Conservation (phyloP, 2,329 filamentous ascomycete genomes). For the Ascochyta pisi region DNA sequence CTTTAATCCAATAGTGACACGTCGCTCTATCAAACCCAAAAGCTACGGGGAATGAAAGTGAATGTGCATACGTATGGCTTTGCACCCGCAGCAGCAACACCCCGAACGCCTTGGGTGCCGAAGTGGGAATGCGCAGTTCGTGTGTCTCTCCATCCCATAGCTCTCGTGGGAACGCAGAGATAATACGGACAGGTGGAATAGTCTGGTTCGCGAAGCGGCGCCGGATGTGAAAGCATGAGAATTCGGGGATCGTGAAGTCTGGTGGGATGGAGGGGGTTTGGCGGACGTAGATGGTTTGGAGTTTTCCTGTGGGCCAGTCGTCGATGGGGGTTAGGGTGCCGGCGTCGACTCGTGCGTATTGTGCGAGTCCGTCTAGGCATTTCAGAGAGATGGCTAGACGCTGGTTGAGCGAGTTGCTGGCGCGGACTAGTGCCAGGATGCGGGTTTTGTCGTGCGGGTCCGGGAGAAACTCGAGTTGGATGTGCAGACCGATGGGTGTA, state of each 20-base stretch:
- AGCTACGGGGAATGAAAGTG: constrained; percentile 27
- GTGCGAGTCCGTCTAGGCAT: constrained; percentile 38
- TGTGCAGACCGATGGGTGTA: constrained; percentile 31
- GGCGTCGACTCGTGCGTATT: constrained; percentile 49
- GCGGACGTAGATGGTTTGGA: constrained; percentile 32
- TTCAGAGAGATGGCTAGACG: constrained; percentile 33
- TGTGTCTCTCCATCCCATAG: constrained; percentile 21
- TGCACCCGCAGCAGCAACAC: constrained; percentile 28
- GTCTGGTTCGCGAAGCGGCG: constrained; percentile 24
- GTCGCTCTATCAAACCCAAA: constrained; percentile 30
- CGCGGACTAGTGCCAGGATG: constrained; percentile 29
- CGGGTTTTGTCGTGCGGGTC: constrained; percentile 23
- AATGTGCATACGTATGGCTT: constrained; percentile 24
- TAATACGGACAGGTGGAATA: constrained; percentile 27
- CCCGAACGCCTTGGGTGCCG: constrained; percentile 18
- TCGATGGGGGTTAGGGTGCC: constrained; percentile 61
- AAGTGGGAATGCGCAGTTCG: constrained; percentile 24
- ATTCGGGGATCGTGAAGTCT: constrained; percentile 29
- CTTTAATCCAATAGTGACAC: constrained; percentile 36
- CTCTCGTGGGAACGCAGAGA: constrained; percentile 24
- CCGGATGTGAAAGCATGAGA: constrained; percentile 29
- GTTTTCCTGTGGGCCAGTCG: constrained; percentile 39
- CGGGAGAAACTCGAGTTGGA: constrained; percentile 33
- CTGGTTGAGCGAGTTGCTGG: constrained; percentile 30
- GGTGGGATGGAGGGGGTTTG: constrained; percentile 32